Base-by-base conservation (phyloP, 257 asterid species). In the Solanum pinnatisectum region DNA sequence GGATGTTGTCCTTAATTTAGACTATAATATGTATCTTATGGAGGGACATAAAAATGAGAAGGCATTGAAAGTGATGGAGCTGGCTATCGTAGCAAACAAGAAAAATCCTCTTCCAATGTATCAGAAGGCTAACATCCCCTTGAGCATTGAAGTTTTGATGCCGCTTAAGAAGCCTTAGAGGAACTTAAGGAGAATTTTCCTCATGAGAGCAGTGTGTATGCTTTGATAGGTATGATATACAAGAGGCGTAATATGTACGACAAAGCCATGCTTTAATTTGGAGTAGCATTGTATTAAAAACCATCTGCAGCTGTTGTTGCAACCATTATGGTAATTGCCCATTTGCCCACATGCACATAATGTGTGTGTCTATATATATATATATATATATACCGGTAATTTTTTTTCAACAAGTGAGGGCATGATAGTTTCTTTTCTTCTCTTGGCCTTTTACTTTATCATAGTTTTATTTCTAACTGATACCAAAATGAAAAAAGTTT, bases 271-370 rank as follows among this genome's bases (percentile, higher is more conserved):
- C 98, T 97, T 90, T 94, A 97, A 91, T 97, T 94, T 76, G 99
- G 99, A 88, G 90, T 94, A 49, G 98, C 98, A 11, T 91, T 97
- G 93, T 98, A 97, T 90, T 87, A 95, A 94, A 97, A 94, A 90
- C 99, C 99, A 84, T 92, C 99, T 79, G 98, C 98, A 68, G 92
- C 98, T 33, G 98, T 96, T 88, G 98, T 97, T 90, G 98, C 99
- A 78, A 86, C 94, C 88, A 97, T 97, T 89, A 96, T 95, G 98
- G 99, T 95, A 88, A 89, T 84, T 49, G 15, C 5, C 83, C 72
- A 44, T 63, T 20, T 35, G 10, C 46, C 27, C 42, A 18, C 27
- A 35, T 44, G 37, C 36, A 16, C 22, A 32, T 33, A 30, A 11
- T 44, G 56, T 11, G 59, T 49, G 10, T 33, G 4, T 72, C 5